phyloP scores from a whole-genome alignment of 2,329 filamentous ascomycete species.

The Alternaria consortialis region DNA sequence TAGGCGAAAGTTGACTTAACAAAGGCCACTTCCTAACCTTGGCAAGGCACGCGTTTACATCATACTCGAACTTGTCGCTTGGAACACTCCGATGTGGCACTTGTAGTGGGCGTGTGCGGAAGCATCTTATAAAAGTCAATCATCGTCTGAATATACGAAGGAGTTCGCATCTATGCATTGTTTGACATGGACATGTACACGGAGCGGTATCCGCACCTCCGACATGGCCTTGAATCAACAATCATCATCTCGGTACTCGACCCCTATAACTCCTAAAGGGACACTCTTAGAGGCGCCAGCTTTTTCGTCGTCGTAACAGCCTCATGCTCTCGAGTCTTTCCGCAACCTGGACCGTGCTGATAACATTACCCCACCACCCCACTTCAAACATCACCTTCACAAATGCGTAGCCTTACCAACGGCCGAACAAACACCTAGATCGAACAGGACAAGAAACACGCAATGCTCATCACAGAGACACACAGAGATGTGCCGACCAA shows the following conservation, averaged over 20 bases:
- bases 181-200: neutral
- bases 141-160: neutral
- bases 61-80: neutral
- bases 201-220: neutral
- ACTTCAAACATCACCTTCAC: conserved; percentile 9
- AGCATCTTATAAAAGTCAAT: neutral
- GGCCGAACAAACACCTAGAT: neutral
- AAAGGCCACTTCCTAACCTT: neutral
- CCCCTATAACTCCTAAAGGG: no score
- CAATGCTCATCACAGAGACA: conserved; percentile 68
- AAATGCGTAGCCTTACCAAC: conserved; percentile 9
- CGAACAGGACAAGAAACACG: conserved; percentile 12
- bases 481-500: conserved; percentile 68
- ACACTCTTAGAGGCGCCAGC: neutral
- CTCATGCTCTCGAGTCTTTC: neutral
- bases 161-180: neutral
- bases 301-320: neutral
- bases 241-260: neutral
- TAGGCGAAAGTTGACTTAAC: neutral
- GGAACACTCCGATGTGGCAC: neutral
- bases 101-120: neutral
- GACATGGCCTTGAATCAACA: neutral
- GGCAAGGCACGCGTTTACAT: neutral
- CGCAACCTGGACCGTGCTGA: conserved; percentile 18
- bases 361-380: conserved; percentile 28